Evolutionary conservation across 2,329 filamentous ascomycete genomes (phyloP).

Genomic region (Boeremia exigua): DNA sequence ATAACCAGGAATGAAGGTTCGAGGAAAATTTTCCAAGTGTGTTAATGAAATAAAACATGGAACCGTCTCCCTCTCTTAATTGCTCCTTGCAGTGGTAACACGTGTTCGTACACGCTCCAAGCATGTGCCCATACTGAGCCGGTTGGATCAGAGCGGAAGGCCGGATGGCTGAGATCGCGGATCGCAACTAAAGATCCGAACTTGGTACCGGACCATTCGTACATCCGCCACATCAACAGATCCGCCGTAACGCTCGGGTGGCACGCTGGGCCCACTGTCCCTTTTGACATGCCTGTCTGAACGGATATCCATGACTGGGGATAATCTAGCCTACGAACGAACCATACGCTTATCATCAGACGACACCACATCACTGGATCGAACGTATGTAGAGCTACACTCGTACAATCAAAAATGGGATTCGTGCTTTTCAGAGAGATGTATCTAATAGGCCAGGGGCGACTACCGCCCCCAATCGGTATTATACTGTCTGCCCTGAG

Average conservation of each 20-base stretch:
- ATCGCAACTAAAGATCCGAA: neutral
- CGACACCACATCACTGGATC: too few species aligned
- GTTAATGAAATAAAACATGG: neutral
- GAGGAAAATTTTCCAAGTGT: neutral
- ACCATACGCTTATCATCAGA: too few species aligned
- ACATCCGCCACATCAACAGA: neutral
- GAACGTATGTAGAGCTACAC: too few species aligned
- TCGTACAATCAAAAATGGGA: too few species aligned
- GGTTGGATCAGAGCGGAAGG: neutral
- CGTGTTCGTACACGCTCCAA: neutral
- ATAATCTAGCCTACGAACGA: too few species aligned
- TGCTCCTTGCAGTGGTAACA: neutral
- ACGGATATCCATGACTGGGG: too few species aligned
- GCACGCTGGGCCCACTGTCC: too few species aligned
- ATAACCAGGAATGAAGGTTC: neutral
- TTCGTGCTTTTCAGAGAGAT: too few species aligned
- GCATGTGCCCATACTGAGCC: neutral
- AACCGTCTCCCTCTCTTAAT: neutral
- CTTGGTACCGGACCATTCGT: neutral
- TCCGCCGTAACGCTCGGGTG: neutral
- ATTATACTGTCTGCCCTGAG: slow-evolving; percentile 63
- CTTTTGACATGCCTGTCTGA: too few species aligned
- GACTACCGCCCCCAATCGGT: slow-evolving; percentile 65
- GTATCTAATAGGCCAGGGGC: too few species aligned
- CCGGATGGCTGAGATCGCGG: neutral